Evolutionary conservation across 345 rosid genomes (phyloP).

Genomic region (Cochlearia excelsa): DNA sequence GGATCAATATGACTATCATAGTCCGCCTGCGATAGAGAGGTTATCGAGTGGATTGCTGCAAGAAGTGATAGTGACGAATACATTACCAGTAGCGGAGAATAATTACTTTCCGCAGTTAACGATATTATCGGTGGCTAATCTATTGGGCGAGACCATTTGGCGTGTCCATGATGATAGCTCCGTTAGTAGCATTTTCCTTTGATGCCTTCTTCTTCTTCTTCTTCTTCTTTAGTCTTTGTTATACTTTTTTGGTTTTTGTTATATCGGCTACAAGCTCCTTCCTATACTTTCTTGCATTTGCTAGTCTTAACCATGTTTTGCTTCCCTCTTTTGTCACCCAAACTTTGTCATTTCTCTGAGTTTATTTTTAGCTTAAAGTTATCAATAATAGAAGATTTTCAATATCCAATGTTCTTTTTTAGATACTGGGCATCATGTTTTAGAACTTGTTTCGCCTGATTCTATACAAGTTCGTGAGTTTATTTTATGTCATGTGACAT

Average conservation of each 20-base stretch:
- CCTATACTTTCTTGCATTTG: slow-evolving; percentile 9
- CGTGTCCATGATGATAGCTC: slow-evolving; percentile 87
- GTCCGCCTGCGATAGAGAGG: slow-evolving; percentile 82
- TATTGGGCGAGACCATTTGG: slow-evolving; percentile 83
- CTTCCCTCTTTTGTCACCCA: slow-evolving; percentile 7
- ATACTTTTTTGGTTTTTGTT: not conserved
- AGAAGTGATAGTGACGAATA: slow-evolving; percentile 78
- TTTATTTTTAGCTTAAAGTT: no score
- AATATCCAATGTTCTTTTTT: no score
- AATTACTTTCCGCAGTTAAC: slow-evolving; percentile 80
- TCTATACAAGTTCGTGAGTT: no score
- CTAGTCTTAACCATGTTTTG: slow-evolving; percentile 21
- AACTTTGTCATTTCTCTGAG: not conserved
- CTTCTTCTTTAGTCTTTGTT: not conserved
- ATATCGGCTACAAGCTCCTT: no score
- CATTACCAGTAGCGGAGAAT: slow-evolving; percentile 63
- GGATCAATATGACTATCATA: slow-evolving; percentile 29
- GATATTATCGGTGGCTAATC: slow-evolving; percentile 72
- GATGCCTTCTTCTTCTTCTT: slow-evolving; percentile 15
- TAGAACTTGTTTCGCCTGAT: no score
- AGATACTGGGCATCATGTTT: no score
- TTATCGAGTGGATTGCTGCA: slow-evolving; percentile 73
- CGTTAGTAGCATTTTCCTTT: slow-evolving; percentile 64
- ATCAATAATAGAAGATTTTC: no score
- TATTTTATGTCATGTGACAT: no score